Conservation (phyloP, 768 basidiomycete species). For the Agrocybe praecox region DNA sequence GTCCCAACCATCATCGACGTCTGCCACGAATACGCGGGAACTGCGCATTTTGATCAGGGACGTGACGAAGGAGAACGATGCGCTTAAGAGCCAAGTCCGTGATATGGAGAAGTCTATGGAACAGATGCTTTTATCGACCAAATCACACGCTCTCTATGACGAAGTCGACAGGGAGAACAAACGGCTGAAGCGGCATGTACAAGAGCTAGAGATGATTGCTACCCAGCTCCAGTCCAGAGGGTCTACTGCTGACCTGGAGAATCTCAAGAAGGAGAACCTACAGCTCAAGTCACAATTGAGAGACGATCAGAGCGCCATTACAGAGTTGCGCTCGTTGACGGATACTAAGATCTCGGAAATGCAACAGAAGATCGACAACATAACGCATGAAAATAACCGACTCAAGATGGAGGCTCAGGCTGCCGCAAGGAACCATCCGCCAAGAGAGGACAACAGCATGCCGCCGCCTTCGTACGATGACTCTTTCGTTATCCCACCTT, state of each 20-base stretch:
- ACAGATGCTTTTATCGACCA: conserved; percentile 32
- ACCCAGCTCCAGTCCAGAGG: conserved; percentile 30
- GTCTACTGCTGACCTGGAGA: conserved; percentile 25
- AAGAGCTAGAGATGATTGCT: conserved; percentile 34
- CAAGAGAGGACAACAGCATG: conserved; percentile 24
- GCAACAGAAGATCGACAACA: conserved; percentile 25
- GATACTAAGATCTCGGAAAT: conserved; percentile 24
- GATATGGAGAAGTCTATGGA: conserved; percentile 39
- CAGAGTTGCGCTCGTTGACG: conserved; percentile 18
- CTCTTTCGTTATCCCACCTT: conserved; percentile 18
- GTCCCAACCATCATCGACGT: conserved; percentile 21
- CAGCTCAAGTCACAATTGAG: conserved; percentile 32
- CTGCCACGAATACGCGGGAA: conserved; percentile 30
- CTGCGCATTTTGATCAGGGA: conserved; percentile 38
- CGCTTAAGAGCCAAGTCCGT: conserved; percentile 34
- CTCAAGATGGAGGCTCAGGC: conserved; percentile 23
- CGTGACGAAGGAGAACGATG: conserved; percentile 43
- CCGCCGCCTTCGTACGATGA: conserved; percentile 39
- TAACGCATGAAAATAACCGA: conserved; percentile 28
- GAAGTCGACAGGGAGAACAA: conserved; percentile 35
- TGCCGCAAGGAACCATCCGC: not conserved
- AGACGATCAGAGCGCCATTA: conserved; percentile 23
- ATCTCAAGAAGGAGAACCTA: conserved; percentile 35
- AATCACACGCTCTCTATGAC: conserved; percentile 31
- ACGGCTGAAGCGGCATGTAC: conserved; percentile 28